These are phyloP conservation scores for Rhynchosporium agropyri DNA, from an alignment of 2,329 filamentous ascomycete genomes.

Conservation along the genomic window DNA sequence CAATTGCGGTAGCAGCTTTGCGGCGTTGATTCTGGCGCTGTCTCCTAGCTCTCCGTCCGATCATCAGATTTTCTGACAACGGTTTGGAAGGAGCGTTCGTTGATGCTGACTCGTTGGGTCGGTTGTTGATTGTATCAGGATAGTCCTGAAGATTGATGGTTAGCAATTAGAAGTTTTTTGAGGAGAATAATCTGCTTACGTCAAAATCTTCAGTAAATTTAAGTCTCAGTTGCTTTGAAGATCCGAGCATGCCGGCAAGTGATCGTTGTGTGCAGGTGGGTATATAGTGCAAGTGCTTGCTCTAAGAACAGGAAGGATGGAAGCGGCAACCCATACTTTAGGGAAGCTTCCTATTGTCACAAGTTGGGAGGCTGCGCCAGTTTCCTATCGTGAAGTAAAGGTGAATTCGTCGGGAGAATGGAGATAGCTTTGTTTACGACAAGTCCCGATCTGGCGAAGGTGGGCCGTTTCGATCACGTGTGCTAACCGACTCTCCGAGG, in stretches of 20 bases:
- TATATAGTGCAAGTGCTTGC: neutral
- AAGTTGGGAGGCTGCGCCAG: neutral
- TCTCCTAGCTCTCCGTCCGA: neutral
- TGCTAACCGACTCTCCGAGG: no score
- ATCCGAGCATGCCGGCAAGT: neutral
- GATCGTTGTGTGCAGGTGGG: neutral
- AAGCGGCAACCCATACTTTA: neutral
- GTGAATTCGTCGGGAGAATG: slow-evolving; percentile 1
- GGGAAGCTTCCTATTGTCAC: neutral
- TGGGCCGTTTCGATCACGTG: neutral
- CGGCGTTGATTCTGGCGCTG: neutral
- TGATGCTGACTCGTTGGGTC: neutral
- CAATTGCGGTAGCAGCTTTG: neutral
- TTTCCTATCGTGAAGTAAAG: slow-evolving; percentile 2
- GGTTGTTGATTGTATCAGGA: neutral
- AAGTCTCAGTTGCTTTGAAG: neutral
- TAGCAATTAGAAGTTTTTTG: neutral
- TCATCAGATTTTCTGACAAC: neutral
- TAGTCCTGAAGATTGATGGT: neutral
- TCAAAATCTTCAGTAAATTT: slow-evolving; percentile 6
- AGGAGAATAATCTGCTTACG: neutral
- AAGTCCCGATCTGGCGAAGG: neutral
- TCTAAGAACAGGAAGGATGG: neutral
- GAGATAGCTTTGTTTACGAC: neutral
- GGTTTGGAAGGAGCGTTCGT: neutral